These are phyloP conservation scores for Acacia crassicarpa DNA, from an alignment of 306 rosid species.

Conservation along the genomic window DNA sequence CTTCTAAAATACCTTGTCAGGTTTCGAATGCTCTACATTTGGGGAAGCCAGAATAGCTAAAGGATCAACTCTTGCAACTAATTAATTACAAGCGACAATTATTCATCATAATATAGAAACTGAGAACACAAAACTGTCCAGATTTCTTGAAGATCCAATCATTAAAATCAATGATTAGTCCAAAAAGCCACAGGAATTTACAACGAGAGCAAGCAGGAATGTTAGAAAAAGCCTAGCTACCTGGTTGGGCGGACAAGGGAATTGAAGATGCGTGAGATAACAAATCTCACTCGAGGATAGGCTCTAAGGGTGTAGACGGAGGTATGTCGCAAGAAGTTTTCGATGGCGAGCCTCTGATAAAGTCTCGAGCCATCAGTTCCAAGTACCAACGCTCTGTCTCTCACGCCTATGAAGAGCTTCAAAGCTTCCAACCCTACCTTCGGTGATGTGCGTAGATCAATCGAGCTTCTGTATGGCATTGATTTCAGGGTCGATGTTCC, in stretches of 20 bases:
- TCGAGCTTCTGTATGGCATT: no score
- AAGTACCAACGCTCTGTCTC: no score
- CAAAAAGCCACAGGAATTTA: not conserved
- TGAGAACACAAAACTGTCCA: not conserved
- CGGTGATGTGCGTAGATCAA: no score
- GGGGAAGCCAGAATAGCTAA: not conserved
- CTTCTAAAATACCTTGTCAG: no score
- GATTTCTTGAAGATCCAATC: constrained; percentile 10
- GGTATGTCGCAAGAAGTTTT: constrained; percentile 48
- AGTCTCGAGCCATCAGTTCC: no score
- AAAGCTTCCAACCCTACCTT: no score
- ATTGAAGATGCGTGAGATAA: constrained; percentile 63
- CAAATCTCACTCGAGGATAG: constrained; percentile 62
- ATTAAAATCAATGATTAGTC: not conserved
- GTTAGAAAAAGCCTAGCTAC: not conserved
- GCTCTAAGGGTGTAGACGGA: constrained; percentile 39
- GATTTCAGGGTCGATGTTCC: no score
- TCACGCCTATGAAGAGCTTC: no score
- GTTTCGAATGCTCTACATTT: no score
- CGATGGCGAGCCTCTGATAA: no score
- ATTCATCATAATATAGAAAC: not conserved
- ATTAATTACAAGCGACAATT: not conserved
- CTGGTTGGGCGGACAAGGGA: constrained; percentile 35
- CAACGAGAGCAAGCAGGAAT: not conserved
- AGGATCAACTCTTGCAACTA: not conserved